Percentiles rank a stretch among this genome's conserved stretches.
Evolutionary conservation across 768 basidiomycete genomes (phyloP).

Genomic region (Lentinula sp.): DNA sequence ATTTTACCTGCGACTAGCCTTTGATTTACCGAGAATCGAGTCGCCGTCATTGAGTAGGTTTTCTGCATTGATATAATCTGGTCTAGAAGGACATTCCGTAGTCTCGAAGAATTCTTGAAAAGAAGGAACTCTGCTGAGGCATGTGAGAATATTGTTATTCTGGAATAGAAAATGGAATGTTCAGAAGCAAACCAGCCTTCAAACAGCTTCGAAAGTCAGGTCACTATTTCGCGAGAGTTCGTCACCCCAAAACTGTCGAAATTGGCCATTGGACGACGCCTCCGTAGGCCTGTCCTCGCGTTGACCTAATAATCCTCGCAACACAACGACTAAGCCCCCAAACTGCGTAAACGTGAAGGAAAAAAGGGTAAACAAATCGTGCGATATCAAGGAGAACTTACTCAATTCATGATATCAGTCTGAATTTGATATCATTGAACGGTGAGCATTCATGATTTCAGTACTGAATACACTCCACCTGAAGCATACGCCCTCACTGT

Average conservation of each 20-base stretch:
- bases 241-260: no score
- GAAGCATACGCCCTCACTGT: no score
- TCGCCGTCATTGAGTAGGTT: no score
- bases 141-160: neutral
- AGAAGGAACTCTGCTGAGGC: no score
- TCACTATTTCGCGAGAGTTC: no score
- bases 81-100: no score
- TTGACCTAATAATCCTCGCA: neutral
- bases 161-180: neutral
- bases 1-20: no score
- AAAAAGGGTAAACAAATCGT: neutral
- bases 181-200: neutral
- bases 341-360: neutral
- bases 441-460: no score
- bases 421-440: neutral
- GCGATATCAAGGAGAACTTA: neutral
- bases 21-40: no score
- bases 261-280: neutral
- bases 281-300: neutral
- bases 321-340: neutral
- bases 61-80: no score
- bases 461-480: no score
- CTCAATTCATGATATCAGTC: neutral
- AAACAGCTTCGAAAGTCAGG: neutral
- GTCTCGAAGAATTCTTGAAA: no score